Evolutionary conservation across 2,329 filamentous ascomycete genomes (phyloP), one percentile per base, ranked within the genome.

Genomic region (Talaromyces sp.): DNA sequence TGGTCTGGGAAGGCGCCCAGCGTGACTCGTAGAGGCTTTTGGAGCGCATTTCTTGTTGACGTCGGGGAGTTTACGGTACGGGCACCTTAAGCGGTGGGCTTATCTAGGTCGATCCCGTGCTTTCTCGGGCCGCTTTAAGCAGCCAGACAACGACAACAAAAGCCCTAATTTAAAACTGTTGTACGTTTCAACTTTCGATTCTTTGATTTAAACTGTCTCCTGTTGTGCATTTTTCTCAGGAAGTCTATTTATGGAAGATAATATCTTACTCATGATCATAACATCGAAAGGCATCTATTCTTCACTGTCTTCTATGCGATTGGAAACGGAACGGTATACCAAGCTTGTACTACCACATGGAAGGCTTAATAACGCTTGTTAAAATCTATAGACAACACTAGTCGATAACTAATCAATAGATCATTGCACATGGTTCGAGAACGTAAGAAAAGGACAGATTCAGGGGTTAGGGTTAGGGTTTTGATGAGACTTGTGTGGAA

Each of bases 1-100:
- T 36, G 25, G 17, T 31, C 58, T 51, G 47, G 22, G 38, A 43
- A 11, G 31, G 43, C 17, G 64, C 64, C 64, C 64, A 66, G 5
- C 53, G 43, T 34, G 64, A 66, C 27, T 63, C 31, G 60, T 38
- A 27, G 13, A 66, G 54, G 27, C 38, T 51, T 58, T 62, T 63
- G 31, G 53, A 58, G n/a, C n/a, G 61, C 61, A 63, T 63, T 27
- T 36, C 36, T 43, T 29, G 36, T 34, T n/a, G 27, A 29, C 17
- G 51, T n/a, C 19, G 43, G 22, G 43, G 8, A 51, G 45, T n/a
- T n/a, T 27, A 25, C 19, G 8, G 27, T 27, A 25, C 19, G 8
- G 27, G 43, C 19, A 17, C 11, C 34, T 34, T 61, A 22, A 22
- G n/a, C 11, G 10, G 51, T 25, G 47, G 43, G 13, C 7, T 54